Evolutionary conservation across 2,329 filamentous ascomycete species (phyloP).

Genomic region (Microsporum canis): DNA sequence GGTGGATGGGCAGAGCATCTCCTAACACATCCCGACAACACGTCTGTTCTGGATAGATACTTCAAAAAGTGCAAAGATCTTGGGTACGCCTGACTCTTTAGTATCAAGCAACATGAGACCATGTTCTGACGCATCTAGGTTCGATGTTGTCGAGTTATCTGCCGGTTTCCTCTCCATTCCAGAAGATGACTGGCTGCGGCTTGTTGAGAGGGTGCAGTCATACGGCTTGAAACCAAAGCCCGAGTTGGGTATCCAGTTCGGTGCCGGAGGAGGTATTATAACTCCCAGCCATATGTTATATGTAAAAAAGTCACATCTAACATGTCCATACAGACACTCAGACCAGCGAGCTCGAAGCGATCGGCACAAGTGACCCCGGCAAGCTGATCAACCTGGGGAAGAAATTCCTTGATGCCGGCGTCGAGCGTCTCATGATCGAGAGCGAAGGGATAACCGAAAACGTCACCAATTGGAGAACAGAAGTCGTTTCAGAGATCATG

Average conservation of each 20-base stretch:
- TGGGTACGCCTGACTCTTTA: slow-evolving; percentile 23
- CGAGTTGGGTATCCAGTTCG: slow-evolving; percentile 47
- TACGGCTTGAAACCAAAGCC: slow-evolving; percentile 43
- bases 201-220: slow-evolving; percentile 39
- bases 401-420: slow-evolving; percentile 41
- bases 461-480: slow-evolving; percentile 43
- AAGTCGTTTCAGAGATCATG: slow-evolving; percentile 44
- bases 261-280: slow-evolving; percentile 36
- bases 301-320: neutral
- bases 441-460: slow-evolving; percentile 51
- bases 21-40: slow-evolving; percentile 38
- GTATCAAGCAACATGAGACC: neutral
- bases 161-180: slow-evolving; percentile 46
- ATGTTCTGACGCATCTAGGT: slow-evolving; percentile 21
- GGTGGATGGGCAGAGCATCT: slow-evolving; percentile 47
- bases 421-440: slow-evolving; percentile 48
- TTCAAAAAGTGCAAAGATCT: slow-evolving; percentile 43
- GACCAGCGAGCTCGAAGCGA: slow-evolving; percentile 36
- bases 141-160: slow-evolving; percentile 46
- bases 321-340: slow-evolving; percentile 32
- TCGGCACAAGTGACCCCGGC: slow-evolving; percentile 40
- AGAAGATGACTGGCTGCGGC: slow-evolving; percentile 42
- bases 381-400: slow-evolving; percentile 41
- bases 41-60: slow-evolving; percentile 41
- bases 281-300: neutral